Conservation (phyloP, 306 rosid genomes). For the Morella rubra region DNA sequence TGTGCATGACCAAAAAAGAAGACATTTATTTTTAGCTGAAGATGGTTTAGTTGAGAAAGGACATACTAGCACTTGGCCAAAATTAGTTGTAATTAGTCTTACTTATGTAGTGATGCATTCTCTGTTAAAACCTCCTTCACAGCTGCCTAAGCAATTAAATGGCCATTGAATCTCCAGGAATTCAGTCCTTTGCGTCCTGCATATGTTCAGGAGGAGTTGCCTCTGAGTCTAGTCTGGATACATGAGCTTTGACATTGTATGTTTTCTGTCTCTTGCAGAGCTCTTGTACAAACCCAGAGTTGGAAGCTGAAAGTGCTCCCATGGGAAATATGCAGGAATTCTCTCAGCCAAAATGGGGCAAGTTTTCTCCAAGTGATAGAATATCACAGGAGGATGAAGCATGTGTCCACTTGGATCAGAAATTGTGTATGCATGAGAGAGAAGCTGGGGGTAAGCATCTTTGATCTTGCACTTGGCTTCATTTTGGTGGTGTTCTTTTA, state of each 20-base stretch:
- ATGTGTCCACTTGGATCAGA: constrained; percentile 34
- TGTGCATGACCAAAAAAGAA: no score
- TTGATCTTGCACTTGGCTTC: constrained; percentile 8
- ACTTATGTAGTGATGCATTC: not conserved
- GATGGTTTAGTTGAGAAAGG: not conserved
- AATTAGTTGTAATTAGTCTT: not conserved
- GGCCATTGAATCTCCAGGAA: not conserved
- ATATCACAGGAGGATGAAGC: constrained; percentile 48
- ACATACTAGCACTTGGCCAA: not conserved
- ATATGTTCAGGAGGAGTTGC: constrained; percentile 26
- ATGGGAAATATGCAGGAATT: constrained; percentile 46
- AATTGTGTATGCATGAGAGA: constrained; percentile 37
- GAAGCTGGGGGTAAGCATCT: constrained; percentile 54
- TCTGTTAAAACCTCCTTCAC: no score
- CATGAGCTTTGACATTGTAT: constrained; percentile 37
- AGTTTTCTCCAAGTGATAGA: constrained; percentile 40
- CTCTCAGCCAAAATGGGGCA: constrained; percentile 42
- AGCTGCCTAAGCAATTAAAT: no score
- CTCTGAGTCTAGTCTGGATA: constrained; percentile 34
- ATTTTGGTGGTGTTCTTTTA: no score
- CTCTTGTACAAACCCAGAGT: constrained; percentile 87
- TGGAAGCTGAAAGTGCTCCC: constrained; percentile 64
- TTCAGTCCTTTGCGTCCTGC: not conserved
- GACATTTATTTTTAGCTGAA: no score
- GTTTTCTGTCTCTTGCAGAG: constrained; percentile 70